Evolutionary conservation across 768 basidiomycete genomes (phyloP).

Genomic region (Calocybe cyanea): DNA sequence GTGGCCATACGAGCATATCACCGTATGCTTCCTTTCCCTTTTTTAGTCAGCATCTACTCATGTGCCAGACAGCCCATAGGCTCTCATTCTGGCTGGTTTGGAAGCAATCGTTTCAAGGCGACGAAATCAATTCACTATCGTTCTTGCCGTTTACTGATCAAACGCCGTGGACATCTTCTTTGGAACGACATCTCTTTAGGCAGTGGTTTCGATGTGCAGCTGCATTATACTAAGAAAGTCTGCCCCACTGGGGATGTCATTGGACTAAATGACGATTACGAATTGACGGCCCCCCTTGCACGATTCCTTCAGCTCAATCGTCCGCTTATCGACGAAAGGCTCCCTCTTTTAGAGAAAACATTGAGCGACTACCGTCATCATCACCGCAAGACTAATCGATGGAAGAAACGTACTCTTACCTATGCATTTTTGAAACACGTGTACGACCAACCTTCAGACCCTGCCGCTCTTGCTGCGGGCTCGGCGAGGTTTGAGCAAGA

Average conservation of each 20-base stretch:
- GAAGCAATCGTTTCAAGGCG: conserved; percentile 46
- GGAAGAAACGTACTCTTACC: conserved; percentile 52
- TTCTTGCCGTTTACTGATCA: conserved; percentile 46
- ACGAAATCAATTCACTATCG: conserved; percentile 43
- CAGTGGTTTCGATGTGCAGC: conserved; percentile 62
- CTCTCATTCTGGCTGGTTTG: conserved; percentile 36
- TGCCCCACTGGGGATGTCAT: conserved; percentile 46
- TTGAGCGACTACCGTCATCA: conserved; percentile 50
- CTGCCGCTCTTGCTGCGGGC: conserved; percentile 39
- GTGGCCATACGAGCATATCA: conserved; percentile 62
- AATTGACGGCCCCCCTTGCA: conserved; percentile 58
- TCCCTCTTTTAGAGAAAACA: conserved; percentile 41
- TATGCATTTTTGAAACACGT: conserved; percentile 62
- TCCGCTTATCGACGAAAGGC: conserved; percentile 38
- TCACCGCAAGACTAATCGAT: conserved; percentile 41
- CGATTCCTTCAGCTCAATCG: conserved; percentile 60
- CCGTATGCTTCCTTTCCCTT: conserved; percentile 31
- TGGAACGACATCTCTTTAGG: conserved; percentile 57
- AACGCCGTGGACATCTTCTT: conserved; percentile 45
- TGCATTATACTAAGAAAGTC: conserved; percentile 54
- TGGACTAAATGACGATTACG: conserved; percentile 64
- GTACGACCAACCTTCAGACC: conserved; percentile 52
- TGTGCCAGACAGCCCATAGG: conserved; percentile 41
- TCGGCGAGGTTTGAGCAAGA: conserved; percentile 50
- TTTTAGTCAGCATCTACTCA: not conserved